Percentiles rank a stretch among this genome's conserved stretches.
These are phyloP conservation scores for Calonectria pseudoturangicola DNA, from an alignment of 2,329 filamentous ascomycete genomes.

Conservation along the genomic window DNA sequence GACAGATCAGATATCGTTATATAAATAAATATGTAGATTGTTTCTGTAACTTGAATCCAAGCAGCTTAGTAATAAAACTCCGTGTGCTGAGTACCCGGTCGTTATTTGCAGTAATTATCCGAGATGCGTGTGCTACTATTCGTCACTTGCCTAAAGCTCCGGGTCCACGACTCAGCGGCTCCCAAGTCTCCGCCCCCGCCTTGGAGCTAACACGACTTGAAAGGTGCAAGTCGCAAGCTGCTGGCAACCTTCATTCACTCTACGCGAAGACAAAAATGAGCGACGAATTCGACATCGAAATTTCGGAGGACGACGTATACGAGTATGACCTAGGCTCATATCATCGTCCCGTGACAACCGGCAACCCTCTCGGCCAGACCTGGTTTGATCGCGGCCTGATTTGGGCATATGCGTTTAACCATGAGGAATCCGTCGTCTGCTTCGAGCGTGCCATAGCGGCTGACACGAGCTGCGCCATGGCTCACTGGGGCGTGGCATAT, in stretches of 20 bases:
- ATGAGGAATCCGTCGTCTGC: conserved; percentile 80
- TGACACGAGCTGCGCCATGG: conserved; percentile 76
- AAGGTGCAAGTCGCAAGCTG: conserved; percentile 3
- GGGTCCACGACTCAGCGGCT: not conserved
- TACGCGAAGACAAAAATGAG: not conserved
- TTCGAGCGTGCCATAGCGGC: conserved; percentile 75
- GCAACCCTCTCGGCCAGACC: not conserved
- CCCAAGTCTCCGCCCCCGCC: conserved; percentile 1
- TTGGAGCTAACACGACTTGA: conserved; percentile 12
- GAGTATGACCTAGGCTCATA: conserved; percentile 33
- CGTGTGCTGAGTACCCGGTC: too few relatives aligned
- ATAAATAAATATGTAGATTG: not conserved
- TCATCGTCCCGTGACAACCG: conserved; percentile 19
- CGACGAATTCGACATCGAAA: conserved; percentile 6
- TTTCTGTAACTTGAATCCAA: not conserved
- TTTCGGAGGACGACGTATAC: conserved; percentile 15
- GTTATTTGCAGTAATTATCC: not conserved
- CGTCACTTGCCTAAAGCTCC: conserved; percentile 4
- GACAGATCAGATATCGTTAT: too few relatives aligned
- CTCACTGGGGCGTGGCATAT: conserved; percentile 83
- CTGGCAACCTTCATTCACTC: not conserved
- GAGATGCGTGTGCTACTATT: conserved; percentile 16
- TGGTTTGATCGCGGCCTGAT: conserved; percentile 78
- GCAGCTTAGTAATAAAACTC: not conserved
- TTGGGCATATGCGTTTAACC: conserved; percentile 86